Base-by-base conservation (phyloP, 352 stramenopile genomes). In the Globisporangium parvum region DNA sequence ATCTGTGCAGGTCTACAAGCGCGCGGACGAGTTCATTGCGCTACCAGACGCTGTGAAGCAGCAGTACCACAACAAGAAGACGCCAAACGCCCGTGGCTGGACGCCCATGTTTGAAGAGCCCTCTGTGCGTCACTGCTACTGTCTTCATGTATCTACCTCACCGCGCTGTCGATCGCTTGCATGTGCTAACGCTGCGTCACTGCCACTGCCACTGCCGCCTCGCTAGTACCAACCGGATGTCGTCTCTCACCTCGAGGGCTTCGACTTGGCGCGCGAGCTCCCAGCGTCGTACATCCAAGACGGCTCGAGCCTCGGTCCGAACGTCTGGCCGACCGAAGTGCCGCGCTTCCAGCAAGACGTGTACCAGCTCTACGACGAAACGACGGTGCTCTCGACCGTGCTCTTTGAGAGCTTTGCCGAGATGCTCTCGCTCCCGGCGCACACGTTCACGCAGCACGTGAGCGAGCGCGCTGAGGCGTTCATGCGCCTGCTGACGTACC, bases 21-120 rank as follows among this genome's bases (percentile, higher is more conserved):
- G 76, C 39, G 62, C 74, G 1, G 75, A 91, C 48, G 75, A 90
- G 65, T 90, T 89, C 59, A 66, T 88, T 24, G 75, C 71, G 28
- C 63, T 93, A 3, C 80, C 80, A 1, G 54, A 75, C 1, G 63
- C 60, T 0, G 56, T 91, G 31, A 93, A 93, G 67, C 67, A 70
- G 15, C 72, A 88, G 52, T 93, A 91, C 48, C 78, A 91, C 47
- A 80, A 85, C 68, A 88, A 90, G 55, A 82, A 72, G 45, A 78
- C 78, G 3, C 77, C 77, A 17, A 90, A 90, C 57, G 72, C 77
- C 23, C 73, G 80, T 45, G 82, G 82, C 41, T 92, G 82, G 82
- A 92, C 79, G 44, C 82, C 82, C 14, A 80, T 92, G 73, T 88
- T 90, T 54, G 82, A 90, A 66, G 80, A 92, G 57, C 82, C 82